phyloP scores from a whole-genome alignment of 2,329 filamentous ascomycete species.

The Sporothrix variecibatus region DNA sequence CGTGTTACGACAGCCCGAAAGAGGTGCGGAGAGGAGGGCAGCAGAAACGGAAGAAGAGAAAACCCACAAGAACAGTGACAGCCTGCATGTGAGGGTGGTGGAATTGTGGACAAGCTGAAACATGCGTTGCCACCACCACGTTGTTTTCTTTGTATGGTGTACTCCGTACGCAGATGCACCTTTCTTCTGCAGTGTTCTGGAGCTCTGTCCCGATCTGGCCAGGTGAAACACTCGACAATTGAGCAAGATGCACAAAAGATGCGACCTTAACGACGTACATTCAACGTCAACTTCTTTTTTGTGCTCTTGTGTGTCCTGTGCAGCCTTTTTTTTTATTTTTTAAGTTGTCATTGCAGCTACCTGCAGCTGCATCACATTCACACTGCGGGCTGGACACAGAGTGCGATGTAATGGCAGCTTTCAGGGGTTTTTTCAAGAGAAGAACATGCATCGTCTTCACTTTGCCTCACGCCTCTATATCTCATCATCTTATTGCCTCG shows the following conservation, averaged over 20 bases:
- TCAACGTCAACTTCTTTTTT: background rate
- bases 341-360: background rate
- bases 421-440: no score
- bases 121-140: constrained; percentile 3
- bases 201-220: background rate
- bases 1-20: background rate
- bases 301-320: background rate
- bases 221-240: background rate
- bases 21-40: background rate
- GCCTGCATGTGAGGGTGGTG: background rate
- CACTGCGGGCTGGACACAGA: background rate
- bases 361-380: background rate
- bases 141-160: background rate
- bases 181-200: background rate
- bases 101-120: background rate
- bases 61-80: background rate
- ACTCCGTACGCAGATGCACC: background rate
- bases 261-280: background rate
- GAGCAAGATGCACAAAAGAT: background rate
- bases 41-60: background rate
- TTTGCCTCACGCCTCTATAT: background rate
- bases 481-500: background rate
- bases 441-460: no score
- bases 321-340: background rate
- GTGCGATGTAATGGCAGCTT: background rate